Evolutionary conservation across 2,329 filamentous ascomycete species (phyloP).

Genomic region (Pseudocercospora macadamiae): DNA sequence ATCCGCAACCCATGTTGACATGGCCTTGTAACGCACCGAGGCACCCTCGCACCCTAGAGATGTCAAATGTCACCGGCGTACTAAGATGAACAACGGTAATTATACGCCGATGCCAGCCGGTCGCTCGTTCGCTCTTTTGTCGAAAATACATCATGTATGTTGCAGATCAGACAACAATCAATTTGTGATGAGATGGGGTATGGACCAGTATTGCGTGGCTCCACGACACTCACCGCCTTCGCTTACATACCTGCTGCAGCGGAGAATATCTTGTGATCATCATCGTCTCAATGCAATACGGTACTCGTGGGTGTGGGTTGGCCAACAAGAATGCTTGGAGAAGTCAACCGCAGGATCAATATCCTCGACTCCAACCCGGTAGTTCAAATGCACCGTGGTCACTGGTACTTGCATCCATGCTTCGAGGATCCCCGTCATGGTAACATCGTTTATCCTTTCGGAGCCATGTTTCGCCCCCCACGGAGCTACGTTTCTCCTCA

Average conservation of each 20-base stretch:
- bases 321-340: neutral
- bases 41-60: no score
- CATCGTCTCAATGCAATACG: neutral
- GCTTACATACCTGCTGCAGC: neutral
- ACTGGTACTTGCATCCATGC: no score
- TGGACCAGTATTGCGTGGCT: neutral
- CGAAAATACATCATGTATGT: no score
- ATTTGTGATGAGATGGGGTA: neutral
- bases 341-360: neutral
- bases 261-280: no score
- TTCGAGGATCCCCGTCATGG: neutral
- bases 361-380: neutral
- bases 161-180: no score
- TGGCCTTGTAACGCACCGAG: no score
- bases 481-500: neutral
- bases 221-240: neutral
- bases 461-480: neutral
- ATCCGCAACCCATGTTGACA: neutral
- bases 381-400: no score
- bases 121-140: neutral
- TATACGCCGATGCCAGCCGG: slow-evolving; percentile 1
- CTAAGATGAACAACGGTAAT: neutral
- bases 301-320: neutral
- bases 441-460: neutral
- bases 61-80: neutral